These are phyloP conservation scores for Penicillium parvum DNA, from an alignment of 495 filamentous ascomycete species.

Conservation along the genomic window DNA sequence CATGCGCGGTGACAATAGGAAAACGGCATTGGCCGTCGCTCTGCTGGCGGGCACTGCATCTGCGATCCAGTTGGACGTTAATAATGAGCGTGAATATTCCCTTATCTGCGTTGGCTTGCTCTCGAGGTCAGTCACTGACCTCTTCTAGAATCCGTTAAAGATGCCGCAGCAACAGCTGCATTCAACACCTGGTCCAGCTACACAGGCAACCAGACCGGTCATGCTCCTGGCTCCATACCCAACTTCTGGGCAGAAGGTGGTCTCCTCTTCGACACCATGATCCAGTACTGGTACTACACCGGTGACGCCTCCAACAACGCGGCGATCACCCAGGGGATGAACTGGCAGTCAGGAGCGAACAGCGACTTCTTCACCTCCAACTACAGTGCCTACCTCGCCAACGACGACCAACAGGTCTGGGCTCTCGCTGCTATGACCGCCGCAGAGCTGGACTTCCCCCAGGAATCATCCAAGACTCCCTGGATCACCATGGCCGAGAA, in stretches of 20 bases:
- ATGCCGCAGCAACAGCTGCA: conserved; percentile 52
- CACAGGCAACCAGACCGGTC: conserved; percentile 51
- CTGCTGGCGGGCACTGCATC: conserved; percentile 3
- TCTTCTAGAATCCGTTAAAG: conserved; percentile 57
- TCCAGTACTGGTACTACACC: conserved; percentile 67
- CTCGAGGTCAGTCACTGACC: background rate
- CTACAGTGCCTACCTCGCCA: conserved; percentile 49
- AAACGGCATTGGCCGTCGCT: conserved; percentile 1
- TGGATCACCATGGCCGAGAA: conserved; percentile 71
- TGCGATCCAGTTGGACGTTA: conserved; percentile 15
- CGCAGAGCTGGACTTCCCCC: conserved; percentile 57
- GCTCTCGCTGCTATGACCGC: conserved; percentile 65
- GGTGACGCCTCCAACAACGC: conserved; percentile 59
- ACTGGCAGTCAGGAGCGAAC: conserved; percentile 54
- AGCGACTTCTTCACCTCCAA: conserved; percentile 61
- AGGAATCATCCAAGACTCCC: conserved; percentile 49
- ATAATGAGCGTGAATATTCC: conserved; percentile 11
- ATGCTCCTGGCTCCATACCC: conserved; percentile 51
- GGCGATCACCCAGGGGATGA: conserved; percentile 47
- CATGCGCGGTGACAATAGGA: conserved; percentile 3
- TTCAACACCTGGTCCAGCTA: conserved; percentile 65
- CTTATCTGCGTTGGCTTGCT: background rate
- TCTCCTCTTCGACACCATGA: conserved; percentile 61
- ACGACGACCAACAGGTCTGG: conserved; percentile 70
- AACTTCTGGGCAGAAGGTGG: conserved; percentile 66